phyloP scores from a whole-genome alignment of 495 filamentous ascomycete genomes.

The Aspergillus kassunensis region DNA sequence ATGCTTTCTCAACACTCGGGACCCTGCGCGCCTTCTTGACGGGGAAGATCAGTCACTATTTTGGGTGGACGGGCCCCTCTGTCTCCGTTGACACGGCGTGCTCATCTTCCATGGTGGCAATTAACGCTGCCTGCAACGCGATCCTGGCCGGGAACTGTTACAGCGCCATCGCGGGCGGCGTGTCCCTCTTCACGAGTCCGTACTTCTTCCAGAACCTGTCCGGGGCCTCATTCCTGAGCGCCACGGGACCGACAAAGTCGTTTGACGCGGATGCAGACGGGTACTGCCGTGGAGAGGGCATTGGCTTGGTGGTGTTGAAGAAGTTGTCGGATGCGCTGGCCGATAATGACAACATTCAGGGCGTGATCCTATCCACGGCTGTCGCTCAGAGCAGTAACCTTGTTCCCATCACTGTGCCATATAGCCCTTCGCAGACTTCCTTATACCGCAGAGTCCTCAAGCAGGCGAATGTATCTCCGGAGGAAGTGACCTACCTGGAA shows the following conservation, averaged over 20 bases:
- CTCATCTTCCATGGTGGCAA: constrained; percentile 36
- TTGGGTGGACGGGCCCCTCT: constrained; percentile 45
- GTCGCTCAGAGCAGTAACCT: constrained; percentile 62
- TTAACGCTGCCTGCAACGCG: constrained; percentile 30
- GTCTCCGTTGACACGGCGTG: constrained; percentile 44
- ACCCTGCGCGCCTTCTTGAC: constrained; percentile 25
- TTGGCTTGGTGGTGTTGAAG: constrained; percentile 62
- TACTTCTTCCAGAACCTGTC: constrained; percentile 27
- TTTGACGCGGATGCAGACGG: constrained; percentile 68
- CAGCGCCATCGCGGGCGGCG: constrained; percentile 34
- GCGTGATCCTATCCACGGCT: constrained; percentile 52
- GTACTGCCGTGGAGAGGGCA: constrained; percentile 66
- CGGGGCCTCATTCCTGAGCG: constrained; percentile 31
- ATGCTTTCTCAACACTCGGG: constrained; percentile 33
- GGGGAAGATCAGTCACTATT: constrained; percentile 32
- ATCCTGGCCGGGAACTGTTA: constrained; percentile 32
- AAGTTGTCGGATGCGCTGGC: constrained; percentile 52
- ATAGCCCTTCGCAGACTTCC: constrained; percentile 53
- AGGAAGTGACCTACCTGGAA: constrained; percentile 63
- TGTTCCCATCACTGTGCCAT: constrained; percentile 63
- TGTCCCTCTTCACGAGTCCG: constrained; percentile 34
- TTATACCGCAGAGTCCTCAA: constrained; percentile 53
- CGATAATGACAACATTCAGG: constrained; percentile 61
- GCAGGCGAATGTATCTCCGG: constrained; percentile 54
- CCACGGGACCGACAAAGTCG: constrained; percentile 54